Percentiles rank a stretch among this genome's conserved stretches.
Evolutionary conservation across 2,329 filamentous ascomycete genomes (phyloP).

Genomic region (Aspergillus sergii): DNA sequence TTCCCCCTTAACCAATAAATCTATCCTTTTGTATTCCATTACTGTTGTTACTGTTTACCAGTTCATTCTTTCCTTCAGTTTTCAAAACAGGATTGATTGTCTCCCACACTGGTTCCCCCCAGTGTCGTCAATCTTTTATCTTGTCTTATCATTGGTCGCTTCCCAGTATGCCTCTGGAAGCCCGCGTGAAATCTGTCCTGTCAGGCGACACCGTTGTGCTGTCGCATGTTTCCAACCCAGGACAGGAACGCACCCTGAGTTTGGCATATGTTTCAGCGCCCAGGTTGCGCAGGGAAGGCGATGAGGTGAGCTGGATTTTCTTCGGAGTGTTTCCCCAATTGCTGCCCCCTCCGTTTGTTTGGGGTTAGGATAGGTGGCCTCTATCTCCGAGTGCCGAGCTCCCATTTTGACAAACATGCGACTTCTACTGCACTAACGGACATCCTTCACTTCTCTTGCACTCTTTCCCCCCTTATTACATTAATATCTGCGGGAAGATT

Average conservation of each 20-base stretch:
- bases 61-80: conserved; percentile 15
- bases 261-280: conserved; percentile 91
- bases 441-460: neutral
- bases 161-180: conserved; percentile 49
- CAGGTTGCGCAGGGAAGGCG: conserved; percentile 81
- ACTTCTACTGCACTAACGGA: neutral
- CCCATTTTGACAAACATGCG: conserved; percentile 3
- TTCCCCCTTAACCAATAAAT: conserved; percentile 6
- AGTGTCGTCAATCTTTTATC: conserved; percentile 10
- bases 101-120: conserved; percentile 9
- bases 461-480: neutral
- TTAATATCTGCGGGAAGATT: neutral
- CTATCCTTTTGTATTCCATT: neutral
- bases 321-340: neutral
- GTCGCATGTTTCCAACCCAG: conserved; percentile 76
- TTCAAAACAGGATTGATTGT: neutral
- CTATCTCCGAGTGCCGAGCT: conserved; percentile 7
- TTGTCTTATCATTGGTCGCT: conserved; percentile 14
- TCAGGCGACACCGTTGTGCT: conserved; percentile 92
- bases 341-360: neutral
- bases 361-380: conserved; percentile 23
- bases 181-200: conserved; percentile 88
- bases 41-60: conserved; percentile 13
- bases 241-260: conserved; percentile 82
- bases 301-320: conserved; percentile 61